Evolutionary conservation across 176 grass and related monocot species (phyloP), one percentile per base, ranked within the genome.

Genomic region (Poa pratensis): DNA sequence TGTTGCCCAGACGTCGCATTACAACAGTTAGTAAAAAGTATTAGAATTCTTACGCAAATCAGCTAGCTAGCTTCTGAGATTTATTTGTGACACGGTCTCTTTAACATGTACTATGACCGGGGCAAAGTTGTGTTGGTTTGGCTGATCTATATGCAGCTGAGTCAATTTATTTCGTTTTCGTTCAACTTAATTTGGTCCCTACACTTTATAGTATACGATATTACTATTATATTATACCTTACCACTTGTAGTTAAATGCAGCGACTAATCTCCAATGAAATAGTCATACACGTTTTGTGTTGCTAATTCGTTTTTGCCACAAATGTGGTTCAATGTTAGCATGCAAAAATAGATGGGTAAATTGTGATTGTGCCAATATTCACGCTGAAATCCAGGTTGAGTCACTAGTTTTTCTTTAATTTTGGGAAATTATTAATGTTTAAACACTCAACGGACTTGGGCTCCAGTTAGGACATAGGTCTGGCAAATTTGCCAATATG

Each of bases 21-120:
- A 70, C 12, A 62, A 49, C 0, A 10, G 19, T 34, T n/a, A n/a
- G n/a, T n/a, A n/a, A n/a, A n/a, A n/a, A n/a, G n/a, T n/a, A n/a
- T n/a, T n/a, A n/a, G n/a, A 48, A 66, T 74, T 35, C 0, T 1
- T 55, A 15, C 2, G 24, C 23, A 52, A 45, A 55, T 22, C 1
- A 52, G 24, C 40, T 10, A 52, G 24, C 40, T 10, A 7, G 40
- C 13, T 43, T 32, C 5, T 55, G 32, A 24, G 45, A 35, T 35
- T 42, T 46, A 74, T 26, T 15, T 18, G 66, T 37, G 87, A 84
- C 67, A 20, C 0, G 46, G 75, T 88, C 66, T 46, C 20, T 72
- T 64, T 19, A 15, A 15, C 2, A 26, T 40, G 55, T 60, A n/a
- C n/a, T n/a, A 61, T 24, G 69, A 72, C 69, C 42, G 6, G 40